Evolutionary conservation across 495 filamentous ascomycete species (phyloP), one percentile per base, ranked within the genome.

Genomic region (Tuber aestivum): DNA sequence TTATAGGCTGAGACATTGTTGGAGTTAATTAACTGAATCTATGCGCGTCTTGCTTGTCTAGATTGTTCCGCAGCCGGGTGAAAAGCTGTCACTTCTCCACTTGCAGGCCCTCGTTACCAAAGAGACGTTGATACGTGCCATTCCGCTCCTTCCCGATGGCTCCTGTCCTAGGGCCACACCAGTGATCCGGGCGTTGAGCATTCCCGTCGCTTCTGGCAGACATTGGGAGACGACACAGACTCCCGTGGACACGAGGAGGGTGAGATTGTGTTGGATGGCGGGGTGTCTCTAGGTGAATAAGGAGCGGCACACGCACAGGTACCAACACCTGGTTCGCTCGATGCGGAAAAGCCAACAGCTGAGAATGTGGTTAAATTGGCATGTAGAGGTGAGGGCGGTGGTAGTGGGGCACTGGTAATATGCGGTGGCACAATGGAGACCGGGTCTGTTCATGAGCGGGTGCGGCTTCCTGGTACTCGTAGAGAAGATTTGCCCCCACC

Each of bases 81-180:
- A 70, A 74, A 81, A 79, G 44, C 73, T 81, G 16, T 56, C 80
- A 37, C 72, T 82, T 5, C 76, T 82, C 56, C 76, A 81, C 69
- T 73, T 81, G 38, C 80, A 79, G 74, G 72, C 76, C 45, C 72
- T 82, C 73, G 79, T 81, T 73, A 45, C 65, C 74, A 77, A 79
- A 75, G 48, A 70, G 48, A 79, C 80, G 45, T 70, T 82, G 71
- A 69, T 82, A 37, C 74, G 79, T 70, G 72, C 81, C 73, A 81
- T 82, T 40, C 80, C 79, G 48, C 70, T 81, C 23, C 77, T 81
- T 74, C 80, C 79, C 56, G 80, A 81, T 71, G 79, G 80, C 61
- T 76, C 80, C 35, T 79, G 77, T 50, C 80, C 76, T 71, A 68
- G 79, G 71, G 70, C 69, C 70, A 81, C 79, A 2, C 79, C 76